phyloP scores from a whole-genome alignment of 371 early-diverging fungal species.

The Funneliformis caledonium region DNA sequence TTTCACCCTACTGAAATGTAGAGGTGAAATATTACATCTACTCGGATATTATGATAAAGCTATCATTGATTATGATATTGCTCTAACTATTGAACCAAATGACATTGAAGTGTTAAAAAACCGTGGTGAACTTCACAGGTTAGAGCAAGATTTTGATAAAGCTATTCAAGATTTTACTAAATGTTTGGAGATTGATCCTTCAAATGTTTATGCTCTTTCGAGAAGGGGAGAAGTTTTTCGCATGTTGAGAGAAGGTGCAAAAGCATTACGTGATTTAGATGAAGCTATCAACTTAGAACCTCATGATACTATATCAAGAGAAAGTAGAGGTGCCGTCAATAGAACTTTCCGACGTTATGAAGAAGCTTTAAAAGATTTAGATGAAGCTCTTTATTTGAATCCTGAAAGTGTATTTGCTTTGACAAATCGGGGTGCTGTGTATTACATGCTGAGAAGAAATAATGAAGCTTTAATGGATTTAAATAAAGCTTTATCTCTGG shows the following conservation, averaged over 20 bases:
- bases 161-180: conserved; percentile 15
- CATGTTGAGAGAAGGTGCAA: neutral
- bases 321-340: conserved; percentile 3
- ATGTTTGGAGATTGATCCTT: neutral
- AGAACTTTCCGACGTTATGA: neutral
- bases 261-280: neutral
- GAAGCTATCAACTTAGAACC: neutral
- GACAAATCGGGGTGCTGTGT: conserved; percentile 20
- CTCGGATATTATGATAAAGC: neutral
- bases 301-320: neutral
- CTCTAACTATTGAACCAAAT: neutral
- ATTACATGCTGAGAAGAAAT: conserved; percentile 1
- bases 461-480: conserved; percentile 25
- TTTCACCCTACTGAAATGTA: neutral
- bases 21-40: conserved; percentile 24
- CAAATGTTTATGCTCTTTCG: neutral
- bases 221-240: conserved; percentile 25
- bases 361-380: conserved; percentile 11
- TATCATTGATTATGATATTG: neutral
- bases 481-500: conserved; percentile 7
- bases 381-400: conserved; percentile 2
- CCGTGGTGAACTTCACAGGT: conserved; percentile 5
- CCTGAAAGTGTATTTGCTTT: conserved; percentile 26
- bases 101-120: neutral
- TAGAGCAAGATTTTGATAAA: neutral